Base-by-base conservation (phyloP, 495 filamentous ascomycete genomes). In the Xylaria acuta region DNA sequence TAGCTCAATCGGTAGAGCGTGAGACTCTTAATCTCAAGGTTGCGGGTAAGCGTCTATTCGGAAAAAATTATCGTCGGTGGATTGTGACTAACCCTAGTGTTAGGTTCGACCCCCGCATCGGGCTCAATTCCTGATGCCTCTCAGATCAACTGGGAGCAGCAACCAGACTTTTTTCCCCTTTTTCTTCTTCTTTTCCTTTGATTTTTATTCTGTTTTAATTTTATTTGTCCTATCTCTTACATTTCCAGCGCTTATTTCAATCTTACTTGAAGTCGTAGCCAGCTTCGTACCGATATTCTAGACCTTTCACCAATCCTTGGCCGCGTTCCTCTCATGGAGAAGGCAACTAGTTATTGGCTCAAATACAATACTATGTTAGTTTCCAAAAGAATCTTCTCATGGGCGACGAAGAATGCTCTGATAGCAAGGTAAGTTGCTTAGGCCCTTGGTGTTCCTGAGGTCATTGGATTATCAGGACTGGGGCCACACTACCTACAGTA, bases 1-100 rank as follows among this genome's bases (percentile, higher is more conserved):
- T 92, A 91, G 89, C 89, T 92, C 90, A 92, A 91, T 92, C 89
- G 90, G 90, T 90, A 91, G 90, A 92, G 90, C 90, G 90, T 92
- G 87, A 90, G 90, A 92, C 90, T 92, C 90, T 92, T 92, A 92
- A 90, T 89, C 88, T 88, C 85, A 90, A 90, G 87, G 88, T 86
- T 89, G 87, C 82, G 87, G 88, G 87, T 88, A 43, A 64, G 60
- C 38, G 1, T 18, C 2, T 9, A 63, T 22, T 64, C 38, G 22
- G 11, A 16, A 25, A 41, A 64, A 64, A 64, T 25, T 9, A 20
- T 41, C 22, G 14, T 64, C 60, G 20, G 32, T 38, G 18, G 34
- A 56, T 38, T 64, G 60, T 64, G 22, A 30, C 60, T 41, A 64
- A 64, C 60, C 36, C 22, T 64, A 41, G 36, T 30, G 36, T 20